These are phyloP conservation scores for Elongisporangium anandrum DNA, from an alignment of 352 stramenopile species.

Conservation along the genomic window DNA sequence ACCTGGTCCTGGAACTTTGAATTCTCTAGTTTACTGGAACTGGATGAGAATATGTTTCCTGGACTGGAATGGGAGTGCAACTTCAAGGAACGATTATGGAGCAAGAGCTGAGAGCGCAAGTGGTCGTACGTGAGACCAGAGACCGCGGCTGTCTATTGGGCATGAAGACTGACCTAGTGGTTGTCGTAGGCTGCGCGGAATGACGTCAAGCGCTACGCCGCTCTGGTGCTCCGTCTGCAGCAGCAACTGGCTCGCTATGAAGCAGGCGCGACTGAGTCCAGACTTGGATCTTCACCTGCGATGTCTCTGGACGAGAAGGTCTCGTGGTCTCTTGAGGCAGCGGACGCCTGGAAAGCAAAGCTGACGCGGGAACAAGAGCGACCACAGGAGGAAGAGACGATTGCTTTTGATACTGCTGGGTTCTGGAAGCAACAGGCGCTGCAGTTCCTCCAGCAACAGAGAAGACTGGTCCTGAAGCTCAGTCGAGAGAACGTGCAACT, in stretches of 20 bases:
- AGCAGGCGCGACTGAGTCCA: too few species aligned
- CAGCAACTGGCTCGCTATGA: constrained; percentile 23
- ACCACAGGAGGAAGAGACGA: too few species aligned
- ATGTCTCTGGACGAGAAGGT: neutral
- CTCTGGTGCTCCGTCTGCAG: constrained; percentile 21
- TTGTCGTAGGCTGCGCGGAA: constrained; percentile 14
- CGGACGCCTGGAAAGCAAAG: neutral
- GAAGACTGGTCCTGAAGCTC: constrained; percentile 14
- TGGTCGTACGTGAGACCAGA: neutral
- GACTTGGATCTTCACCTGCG: neutral
- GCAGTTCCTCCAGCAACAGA: constrained; percentile 19
- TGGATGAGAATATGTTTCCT: neutral
- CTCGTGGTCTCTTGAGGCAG: neutral
- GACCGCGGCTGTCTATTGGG: neutral
- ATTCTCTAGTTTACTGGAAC: too few species aligned
- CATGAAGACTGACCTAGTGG: neutral
- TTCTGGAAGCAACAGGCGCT: constrained; percentile 6
- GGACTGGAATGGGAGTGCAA: neutral
- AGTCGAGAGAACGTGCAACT: constrained; percentile 24
- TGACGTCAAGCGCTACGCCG: constrained; percentile 32
- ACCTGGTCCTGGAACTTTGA: too few species aligned
- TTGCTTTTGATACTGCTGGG: neutral
- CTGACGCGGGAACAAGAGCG: neutral
- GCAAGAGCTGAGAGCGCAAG: neutral
- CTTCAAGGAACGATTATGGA: neutral